Percentiles rank a stretch among this genome's conserved stretches.
Evolutionary conservation across 306 rosid species (phyloP).

Genomic region (Gastrolobium bilobum): DNA sequence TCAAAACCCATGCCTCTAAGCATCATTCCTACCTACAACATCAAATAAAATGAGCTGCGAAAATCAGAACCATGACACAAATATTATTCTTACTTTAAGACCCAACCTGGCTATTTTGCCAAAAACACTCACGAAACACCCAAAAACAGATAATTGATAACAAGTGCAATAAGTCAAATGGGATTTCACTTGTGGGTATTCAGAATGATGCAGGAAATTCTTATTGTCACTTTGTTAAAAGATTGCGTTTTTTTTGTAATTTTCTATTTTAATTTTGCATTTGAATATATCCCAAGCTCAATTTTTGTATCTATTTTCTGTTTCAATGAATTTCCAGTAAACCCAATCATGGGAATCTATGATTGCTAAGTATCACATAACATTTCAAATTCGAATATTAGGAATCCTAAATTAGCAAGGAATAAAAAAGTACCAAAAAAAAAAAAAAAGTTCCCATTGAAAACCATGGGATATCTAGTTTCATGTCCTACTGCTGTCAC

Average conservation of each 20-base stretch:
- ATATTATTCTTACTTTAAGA: constrained; percentile 9
- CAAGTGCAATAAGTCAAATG: background rate
- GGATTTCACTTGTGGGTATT: background rate
- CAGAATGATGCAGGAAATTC: background rate
- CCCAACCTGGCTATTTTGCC: background rate
- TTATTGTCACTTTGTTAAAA: background rate
- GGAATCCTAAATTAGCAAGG: constrained; percentile 20
- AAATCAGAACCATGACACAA: constrained; percentile 29
- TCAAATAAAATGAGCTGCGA: constrained; percentile 36
- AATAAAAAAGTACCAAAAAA: background rate
- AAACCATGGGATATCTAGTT: constrained; percentile 9
- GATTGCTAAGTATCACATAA: background rate
- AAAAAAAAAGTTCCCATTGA: constrained; percentile 3
- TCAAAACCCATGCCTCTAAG: constrained; percentile 98
- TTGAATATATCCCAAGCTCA: constrained; percentile 23
- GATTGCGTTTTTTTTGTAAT: background rate
- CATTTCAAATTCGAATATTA: constrained; percentile 13
- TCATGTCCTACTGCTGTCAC: background rate
- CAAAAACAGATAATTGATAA: background rate
- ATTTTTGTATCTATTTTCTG: constrained; percentile 1
- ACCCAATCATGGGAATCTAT: constrained; percentile 29
- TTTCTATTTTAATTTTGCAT: constrained; percentile 10
- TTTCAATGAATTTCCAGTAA: background rate
- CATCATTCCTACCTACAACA: constrained; percentile 92
- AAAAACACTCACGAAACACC: background rate